A percentile compares a stretch with the other conserved stretches of the same genome.
These are phyloP conservation scores for Trichoderma virens DNA, from an alignment of 495 filamentous ascomycete species.

Conservation along the genomic window DNA sequence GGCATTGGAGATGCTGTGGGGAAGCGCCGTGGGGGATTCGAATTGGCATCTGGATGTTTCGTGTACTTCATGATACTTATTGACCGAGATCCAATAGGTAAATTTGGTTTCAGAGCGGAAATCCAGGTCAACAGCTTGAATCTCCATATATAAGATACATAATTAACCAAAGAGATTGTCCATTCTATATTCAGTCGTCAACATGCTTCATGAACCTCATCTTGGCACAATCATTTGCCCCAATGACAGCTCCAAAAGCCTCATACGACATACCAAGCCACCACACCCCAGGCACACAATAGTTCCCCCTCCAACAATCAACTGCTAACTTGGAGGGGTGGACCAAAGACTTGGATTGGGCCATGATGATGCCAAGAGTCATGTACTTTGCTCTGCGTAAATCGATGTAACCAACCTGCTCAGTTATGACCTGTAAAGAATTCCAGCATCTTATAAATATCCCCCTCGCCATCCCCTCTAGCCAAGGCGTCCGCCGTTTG, in stretches of 20 bases:
- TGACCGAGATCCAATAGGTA: no score
- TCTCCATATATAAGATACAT: no score
- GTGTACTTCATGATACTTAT: no score
- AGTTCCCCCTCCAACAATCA: background rate
- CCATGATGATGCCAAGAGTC: background rate
- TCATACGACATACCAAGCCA: conserved; percentile 3
- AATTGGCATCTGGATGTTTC: no score
- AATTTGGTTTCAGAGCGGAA: no score
- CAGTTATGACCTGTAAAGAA: background rate
- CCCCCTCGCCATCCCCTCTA: background rate
- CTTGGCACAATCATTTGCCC: background rate
- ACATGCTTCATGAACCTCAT: no score
- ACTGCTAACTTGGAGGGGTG: no score
- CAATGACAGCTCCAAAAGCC: background rate
- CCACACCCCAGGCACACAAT: no score
- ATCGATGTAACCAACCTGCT: background rate
- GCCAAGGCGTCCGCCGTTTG: no score
- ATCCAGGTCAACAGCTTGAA: no score
- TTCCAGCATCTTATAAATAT: background rate
- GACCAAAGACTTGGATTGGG: background rate
- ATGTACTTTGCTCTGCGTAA: background rate
- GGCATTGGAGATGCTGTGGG: background rate
- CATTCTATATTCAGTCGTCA: no score
- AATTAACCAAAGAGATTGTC: no score
- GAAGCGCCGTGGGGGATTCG: background rate